Evolutionary conservation across 164 flowering plant species (phyloP).

Genomic region (Magnolia officinalis): DNA sequence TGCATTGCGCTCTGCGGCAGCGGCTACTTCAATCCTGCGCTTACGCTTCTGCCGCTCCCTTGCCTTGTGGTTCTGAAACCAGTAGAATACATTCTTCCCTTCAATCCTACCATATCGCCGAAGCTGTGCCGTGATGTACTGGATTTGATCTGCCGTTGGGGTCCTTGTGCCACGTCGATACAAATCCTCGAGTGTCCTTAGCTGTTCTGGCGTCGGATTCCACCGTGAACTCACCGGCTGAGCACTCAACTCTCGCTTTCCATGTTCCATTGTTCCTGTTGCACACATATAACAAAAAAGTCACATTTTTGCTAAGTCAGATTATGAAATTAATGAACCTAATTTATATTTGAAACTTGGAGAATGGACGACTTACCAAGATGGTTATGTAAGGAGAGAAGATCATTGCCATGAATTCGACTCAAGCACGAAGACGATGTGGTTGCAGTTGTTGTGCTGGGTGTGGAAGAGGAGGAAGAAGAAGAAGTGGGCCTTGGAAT

Average conservation of each 20-base stretch:
- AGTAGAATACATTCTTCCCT: constrained; percentile 91
- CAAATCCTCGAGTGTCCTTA: constrained; percentile 62
- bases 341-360: neutral
- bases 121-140: constrained; percentile 76
- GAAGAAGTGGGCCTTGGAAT: constrained; percentile 42
- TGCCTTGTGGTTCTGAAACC: constrained; percentile 96
- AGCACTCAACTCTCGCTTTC: constrained; percentile 41
- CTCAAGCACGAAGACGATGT: constrained; percentile 18
- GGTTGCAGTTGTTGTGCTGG: constrained; percentile 2
- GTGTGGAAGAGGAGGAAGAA: constrained; percentile 13
- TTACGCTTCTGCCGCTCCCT: constrained; percentile 87
- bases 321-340: neutral
- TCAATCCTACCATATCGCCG: constrained; percentile 81
- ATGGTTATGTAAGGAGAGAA: constrained; percentile 48
- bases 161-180: constrained; percentile 75
- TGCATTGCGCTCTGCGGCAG: constrained; percentile 6
- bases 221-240: constrained; percentile 71
- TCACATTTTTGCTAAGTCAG: neutral
- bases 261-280: constrained; percentile 32
- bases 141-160: constrained; percentile 78
- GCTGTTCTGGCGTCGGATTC: constrained; percentile 92
- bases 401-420: constrained; percentile 33
- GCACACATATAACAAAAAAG: constrained; percentile 7
- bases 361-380: constrained; percentile 26
- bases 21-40: constrained; percentile 41